Base-by-base conservation (phyloP, 2,329 filamentous ascomycete genomes). In the Fulvia fulva region DNA sequence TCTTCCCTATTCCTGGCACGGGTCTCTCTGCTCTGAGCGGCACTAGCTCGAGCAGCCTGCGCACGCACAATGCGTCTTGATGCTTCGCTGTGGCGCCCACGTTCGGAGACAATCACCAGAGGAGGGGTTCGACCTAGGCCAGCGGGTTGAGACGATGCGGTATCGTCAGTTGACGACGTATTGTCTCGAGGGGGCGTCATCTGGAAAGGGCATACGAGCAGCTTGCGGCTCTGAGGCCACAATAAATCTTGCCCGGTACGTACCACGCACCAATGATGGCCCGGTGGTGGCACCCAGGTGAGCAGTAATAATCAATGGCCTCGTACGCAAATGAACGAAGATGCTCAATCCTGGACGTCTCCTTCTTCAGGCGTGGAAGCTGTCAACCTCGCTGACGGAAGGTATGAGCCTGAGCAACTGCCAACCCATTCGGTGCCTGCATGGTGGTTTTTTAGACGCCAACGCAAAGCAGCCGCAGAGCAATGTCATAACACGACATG, bases 1-100 rank as follows among this genome's bases (percentile, higher is more conserved):
- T 69, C 68, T 22, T 66, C 69, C 8, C 70, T 63, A 47, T 72
- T 72, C 16, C 69, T 64, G 25, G 68, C 68, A 62, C 70, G 56
- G 9, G 70, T 72, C 37, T 71, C 65, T 57, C 70, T 53, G 50
- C 67, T 70, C 50, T 70, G 67, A 0, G 69, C 69, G 28, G 70
- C 70, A 55, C 69, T 71, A 11, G 70, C 70, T 44, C 70, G 64
- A 28, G 70, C 70, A 26, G 70, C 70, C 47, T 72, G 70, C 2
- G 70, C 69, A 30, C 70, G 65, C 12, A 72, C 70, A 30, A 71
- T 66, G 16, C 70, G 64, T 11, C 70, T 65, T 8, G 66, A 68
- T 16, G 66, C 70, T 45, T 70, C 63, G 34, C 63, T 68, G 51
- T 71, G 68, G 25, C 67, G 55, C 23, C 69, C 68, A 19, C 61